Percentiles rank a stretch among this genome's conserved stretches.
Evolutionary conservation across 306 rosid species (phyloP).

Genomic region (Neltuma alba): DNA sequence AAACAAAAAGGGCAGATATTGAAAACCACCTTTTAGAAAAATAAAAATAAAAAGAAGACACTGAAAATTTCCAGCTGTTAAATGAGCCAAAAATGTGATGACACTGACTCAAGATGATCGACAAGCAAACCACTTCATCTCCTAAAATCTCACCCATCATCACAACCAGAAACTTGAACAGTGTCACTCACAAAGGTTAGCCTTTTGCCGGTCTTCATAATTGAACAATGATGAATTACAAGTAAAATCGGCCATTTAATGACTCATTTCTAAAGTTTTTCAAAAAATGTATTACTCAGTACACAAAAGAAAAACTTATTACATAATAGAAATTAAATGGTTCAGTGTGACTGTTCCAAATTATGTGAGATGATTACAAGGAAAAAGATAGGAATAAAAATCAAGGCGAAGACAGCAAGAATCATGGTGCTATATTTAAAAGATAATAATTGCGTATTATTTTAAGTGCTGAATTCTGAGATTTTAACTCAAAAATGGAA

Average conservation of each 20-base stretch:
- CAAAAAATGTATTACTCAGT: background rate
- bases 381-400: background rate
- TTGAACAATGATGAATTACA: background rate
- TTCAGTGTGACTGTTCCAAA: background rate
- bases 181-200: background rate
- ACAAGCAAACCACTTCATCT: slow-evolving; percentile 6
- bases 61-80: background rate
- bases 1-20: slow-evolving; percentile 5
- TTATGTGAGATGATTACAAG: background rate
- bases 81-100: background rate
- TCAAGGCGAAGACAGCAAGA: background rate
- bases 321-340: background rate
- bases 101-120: background rate
- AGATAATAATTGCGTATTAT: background rate
- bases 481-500: slow-evolving; percentile 2
- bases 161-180: slow-evolving; percentile 10
- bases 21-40: background rate
- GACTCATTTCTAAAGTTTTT: background rate
- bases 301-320: background rate
- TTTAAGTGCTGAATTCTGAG: background rate
- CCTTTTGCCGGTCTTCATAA: slow-evolving; percentile 1
- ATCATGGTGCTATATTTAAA: background rate
- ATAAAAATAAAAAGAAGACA: background rate
- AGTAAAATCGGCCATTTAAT: background rate
- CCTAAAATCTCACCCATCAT: slow-evolving; percentile 6